Conservation (phyloP, 2,329 filamentous ascomycete species). For the Cercospora sojina region DNA sequence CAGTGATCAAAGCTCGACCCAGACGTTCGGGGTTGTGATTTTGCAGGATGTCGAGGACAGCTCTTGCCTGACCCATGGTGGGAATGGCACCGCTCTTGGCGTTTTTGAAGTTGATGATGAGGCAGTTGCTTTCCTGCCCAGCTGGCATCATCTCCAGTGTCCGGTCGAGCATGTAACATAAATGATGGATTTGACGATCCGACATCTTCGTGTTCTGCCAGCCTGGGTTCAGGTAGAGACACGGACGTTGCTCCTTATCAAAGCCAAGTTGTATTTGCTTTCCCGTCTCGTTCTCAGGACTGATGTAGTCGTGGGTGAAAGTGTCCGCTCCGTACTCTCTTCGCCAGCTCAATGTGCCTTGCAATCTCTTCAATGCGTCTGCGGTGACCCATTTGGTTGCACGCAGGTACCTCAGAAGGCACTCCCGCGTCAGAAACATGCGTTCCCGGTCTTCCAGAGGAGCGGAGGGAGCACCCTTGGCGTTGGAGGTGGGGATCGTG, state of each 20-base stretch:
- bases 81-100: slow-evolving; percentile 75
- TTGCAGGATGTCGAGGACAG: slow-evolving; percentile 88
- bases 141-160: slow-evolving; percentile 83
- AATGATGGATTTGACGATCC: slow-evolving; percentile 84
- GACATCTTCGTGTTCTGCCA: slow-evolving; percentile 88
- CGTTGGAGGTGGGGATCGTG: slow-evolving; percentile 63
- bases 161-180: slow-evolving; percentile 94
- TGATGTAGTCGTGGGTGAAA: slow-evolving; percentile 82
- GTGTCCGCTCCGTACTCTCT: slow-evolving; percentile 82
- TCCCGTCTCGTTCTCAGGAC: slow-evolving; percentile 90
- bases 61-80: slow-evolving; percentile 70
- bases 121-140: slow-evolving; percentile 78
- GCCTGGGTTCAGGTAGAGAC: slow-evolving; percentile 84
- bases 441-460: slow-evolving; percentile 76
- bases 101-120: slow-evolving; percentile 89
- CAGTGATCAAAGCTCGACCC: slow-evolving; percentile 83
- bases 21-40: slow-evolving; percentile 93
- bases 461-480: slow-evolving; percentile 57
- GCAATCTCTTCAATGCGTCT: slow-evolving; percentile 75
- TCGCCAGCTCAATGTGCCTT: slow-evolving; percentile 80
- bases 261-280: slow-evolving; percentile 90
- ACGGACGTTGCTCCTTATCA: slow-evolving; percentile 81
- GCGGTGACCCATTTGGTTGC: slow-evolving; percentile 85
- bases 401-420: slow-evolving; percentile 85
- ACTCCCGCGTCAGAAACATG: slow-evolving; percentile 89